Evolutionary conservation across 257 asterid species (phyloP), one percentile per base, ranked within the genome.

Genomic region (Handroanthus guayacan): DNA sequence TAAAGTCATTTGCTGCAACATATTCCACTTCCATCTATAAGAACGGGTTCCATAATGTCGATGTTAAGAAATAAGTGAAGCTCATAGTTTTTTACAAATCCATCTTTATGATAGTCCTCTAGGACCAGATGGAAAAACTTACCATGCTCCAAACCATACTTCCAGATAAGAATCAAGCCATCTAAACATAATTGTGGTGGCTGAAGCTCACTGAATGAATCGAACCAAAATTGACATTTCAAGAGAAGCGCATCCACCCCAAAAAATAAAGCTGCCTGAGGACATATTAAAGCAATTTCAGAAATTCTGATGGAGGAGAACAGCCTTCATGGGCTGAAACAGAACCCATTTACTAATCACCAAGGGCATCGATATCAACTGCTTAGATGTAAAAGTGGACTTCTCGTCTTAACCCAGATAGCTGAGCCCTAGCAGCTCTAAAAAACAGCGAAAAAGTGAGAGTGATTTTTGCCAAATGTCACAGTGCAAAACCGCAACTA

Each of bases 251-350:
- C 60, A 72, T 90, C 98, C 78, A 91, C 96, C 71, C 97, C 97
- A 86, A 94, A 93, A 86, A 88, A 91, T 64, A 91, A 84, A 64
- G 96, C 91, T 62, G 96, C 92, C 98, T 91, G 89, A 75, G 71
- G 20, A 79, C 69, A 78, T 12, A 65, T 47, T 10, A 74, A 82
- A 62, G 67, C 71, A 73, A 65, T 55, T 69, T 56, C 52, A 78
- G 60, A 56, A 57, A 72, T 47, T 74, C 34, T 14, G 74, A 72
- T 54, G 58, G 47, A 75, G 58, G 64, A 75, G 9, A 71, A 38
- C 56, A 63, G 47, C 62, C 72, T 60, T 72, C 9, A 6, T 16
- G 48, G 31, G 73, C 51, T 45, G 55, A 57, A 64, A 39, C 5
- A 66, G 37, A 69, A 69, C 43, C 18, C 3, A 6, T 36, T 38